A percentile compares a stretch with the other conserved stretches of the same genome.
Evolutionary conservation across 305 asterid genomes (phyloP).

Genomic region (Fraxinus sp.): DNA sequence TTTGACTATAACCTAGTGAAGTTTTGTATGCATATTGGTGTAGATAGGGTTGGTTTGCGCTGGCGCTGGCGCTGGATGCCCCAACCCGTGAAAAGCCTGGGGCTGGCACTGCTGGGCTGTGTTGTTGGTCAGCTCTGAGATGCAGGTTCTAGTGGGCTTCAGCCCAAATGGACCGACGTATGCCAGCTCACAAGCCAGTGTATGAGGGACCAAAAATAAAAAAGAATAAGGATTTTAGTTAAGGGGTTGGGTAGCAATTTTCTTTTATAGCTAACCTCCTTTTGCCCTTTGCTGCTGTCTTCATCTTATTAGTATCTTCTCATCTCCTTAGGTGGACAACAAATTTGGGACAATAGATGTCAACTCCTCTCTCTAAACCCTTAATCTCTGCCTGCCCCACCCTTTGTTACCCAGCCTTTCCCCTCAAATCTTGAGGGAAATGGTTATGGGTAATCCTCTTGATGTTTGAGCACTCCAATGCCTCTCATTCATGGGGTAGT

Average conservation of each 20-base stretch:
- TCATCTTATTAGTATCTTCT: not conserved
- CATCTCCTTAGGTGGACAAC: not conserved
- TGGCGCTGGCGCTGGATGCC: not conserved
- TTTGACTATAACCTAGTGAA: not conserved
- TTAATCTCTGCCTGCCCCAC: not conserved
- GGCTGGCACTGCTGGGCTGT: not conserved
- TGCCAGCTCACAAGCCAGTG: not conserved
- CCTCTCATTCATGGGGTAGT: not conserved
- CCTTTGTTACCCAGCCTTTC: not conserved
- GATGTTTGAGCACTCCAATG: not conserved
- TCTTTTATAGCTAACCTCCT: not conserved
- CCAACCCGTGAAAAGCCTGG: not conserved
- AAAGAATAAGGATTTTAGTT: not conserved
- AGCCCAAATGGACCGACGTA: not conserved
- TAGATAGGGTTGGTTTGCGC: not conserved
- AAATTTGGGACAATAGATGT: not conserved
- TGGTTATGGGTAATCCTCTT: not conserved
- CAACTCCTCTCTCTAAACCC: not conserved
- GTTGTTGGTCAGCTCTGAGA: not conserved
- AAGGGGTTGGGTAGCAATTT: not conserved
- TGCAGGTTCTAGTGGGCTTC: not conserved
- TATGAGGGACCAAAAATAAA: not conserved
- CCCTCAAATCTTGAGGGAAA: not conserved
- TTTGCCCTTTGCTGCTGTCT: not conserved
- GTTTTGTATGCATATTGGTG: not conserved